Conservation (phyloP, 306 rosid species). For the Vicia villosa region DNA sequence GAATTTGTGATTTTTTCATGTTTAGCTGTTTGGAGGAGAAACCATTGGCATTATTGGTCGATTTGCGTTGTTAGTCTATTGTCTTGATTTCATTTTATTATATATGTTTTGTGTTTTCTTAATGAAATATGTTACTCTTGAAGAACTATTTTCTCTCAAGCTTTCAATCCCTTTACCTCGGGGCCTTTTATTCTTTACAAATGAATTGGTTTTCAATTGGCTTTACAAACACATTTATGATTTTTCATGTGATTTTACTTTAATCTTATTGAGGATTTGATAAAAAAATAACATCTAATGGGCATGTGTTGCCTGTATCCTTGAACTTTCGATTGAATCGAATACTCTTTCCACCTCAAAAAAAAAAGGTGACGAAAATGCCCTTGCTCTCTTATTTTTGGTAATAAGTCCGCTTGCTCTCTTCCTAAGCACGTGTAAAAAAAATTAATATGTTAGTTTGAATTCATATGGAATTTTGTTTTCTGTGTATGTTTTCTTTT, state of each 20-base stretch:
- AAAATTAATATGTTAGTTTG: not conserved
- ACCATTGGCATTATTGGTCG: too few relatives aligned
- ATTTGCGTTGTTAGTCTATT: too few relatives aligned
- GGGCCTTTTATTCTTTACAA: not conserved
- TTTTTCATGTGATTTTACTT: not conserved
- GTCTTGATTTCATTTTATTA: too few relatives aligned
- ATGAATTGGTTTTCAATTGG: slow-evolving; percentile 10
- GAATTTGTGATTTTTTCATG: too few relatives aligned
- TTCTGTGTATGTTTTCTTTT: not conserved
- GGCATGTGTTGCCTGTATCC: not conserved
- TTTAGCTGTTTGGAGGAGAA: too few relatives aligned
- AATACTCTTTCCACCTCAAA: not conserved
- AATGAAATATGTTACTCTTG: not conserved
- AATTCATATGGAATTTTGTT: slow-evolving; percentile 21
- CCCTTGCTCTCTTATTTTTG: too few relatives aligned
- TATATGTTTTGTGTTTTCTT: too few relatives aligned
- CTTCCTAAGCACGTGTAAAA: not conserved
- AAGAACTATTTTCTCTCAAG: not conserved
- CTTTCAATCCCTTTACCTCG: not conserved
- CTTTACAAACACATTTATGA: not conserved
- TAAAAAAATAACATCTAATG: not conserved
- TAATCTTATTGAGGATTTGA: not conserved
- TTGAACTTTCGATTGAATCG: not conserved
- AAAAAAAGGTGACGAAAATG: not conserved
- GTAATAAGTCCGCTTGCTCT: slow-evolving; percentile 7